These are phyloP conservation scores for Lophiostoma macrostomum DNA, from an alignment of 495 filamentous ascomycete species.

Conservation along the genomic window DNA sequence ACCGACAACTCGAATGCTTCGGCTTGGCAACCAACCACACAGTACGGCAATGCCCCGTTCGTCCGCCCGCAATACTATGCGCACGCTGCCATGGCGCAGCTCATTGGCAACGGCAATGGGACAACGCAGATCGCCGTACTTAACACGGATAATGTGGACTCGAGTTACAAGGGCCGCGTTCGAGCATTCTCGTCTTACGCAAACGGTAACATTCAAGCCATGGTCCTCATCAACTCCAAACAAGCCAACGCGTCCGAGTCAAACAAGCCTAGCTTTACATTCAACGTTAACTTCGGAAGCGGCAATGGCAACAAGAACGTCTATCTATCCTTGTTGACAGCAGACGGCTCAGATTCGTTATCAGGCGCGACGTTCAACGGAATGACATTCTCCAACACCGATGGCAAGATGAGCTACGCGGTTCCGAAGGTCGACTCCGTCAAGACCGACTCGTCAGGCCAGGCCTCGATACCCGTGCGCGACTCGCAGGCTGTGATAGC, in stretches of 20 bases:
- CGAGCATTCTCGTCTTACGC: constrained; percentile 38
- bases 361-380: constrained; percentile 40
- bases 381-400: constrained; percentile 35
- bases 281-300: constrained; percentile 31
- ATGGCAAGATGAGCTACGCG: constrained; percentile 34
- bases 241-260: constrained; percentile 31
- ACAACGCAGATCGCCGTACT: constrained; percentile 34
- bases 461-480: constrained; percentile 30
- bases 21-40: constrained; percentile 40
- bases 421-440: constrained; percentile 17
- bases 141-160: constrained; percentile 6
- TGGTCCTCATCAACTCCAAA: constrained; percentile 40
- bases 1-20: constrained; percentile 40
- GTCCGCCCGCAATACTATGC: constrained; percentile 43
- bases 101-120: constrained; percentile 38
- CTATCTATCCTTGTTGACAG: constrained; percentile 39
- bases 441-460: constrained; percentile 26
- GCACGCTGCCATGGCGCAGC: constrained; percentile 40
- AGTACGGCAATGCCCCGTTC: constrained; percentile 33
- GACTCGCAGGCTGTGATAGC: constrained; percentile 34
- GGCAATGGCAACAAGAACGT: constrained; percentile 23
- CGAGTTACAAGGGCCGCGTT: constrained; percentile 32
- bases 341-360: constrained; percentile 35
- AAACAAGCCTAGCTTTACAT: constrained; percentile 23
- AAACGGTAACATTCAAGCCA: constrained; percentile 28